Evolutionary conservation across 345 rosid genomes (phyloP).

Genomic region (Eucalyptus erythrocorys): DNA sequence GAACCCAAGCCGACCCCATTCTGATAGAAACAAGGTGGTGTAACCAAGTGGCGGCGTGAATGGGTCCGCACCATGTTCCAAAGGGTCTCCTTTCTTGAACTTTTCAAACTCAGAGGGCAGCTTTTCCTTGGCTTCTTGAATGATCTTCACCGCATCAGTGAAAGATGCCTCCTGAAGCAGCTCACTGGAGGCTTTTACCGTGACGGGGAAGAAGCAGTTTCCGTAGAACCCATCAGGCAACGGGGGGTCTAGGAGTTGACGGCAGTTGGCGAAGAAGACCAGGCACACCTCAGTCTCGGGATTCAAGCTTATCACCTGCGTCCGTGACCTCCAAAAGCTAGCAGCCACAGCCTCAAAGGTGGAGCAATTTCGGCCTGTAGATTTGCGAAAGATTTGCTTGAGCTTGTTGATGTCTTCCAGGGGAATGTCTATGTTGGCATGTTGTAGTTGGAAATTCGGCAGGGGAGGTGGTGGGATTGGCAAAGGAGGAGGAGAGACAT

Average conservation of each 20-base stretch:
- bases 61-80: slow-evolving; percentile 22
- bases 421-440: slow-evolving; percentile 40
- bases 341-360: slow-evolving; percentile 51
- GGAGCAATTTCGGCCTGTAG: slow-evolving; percentile 27
- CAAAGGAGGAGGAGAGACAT: background rate
- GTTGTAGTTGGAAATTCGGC: slow-evolving; percentile 27
- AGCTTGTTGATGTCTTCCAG: slow-evolving; percentile 26
- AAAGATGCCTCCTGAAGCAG: slow-evolving; percentile 7
- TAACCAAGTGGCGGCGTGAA: slow-evolving; percentile 38
- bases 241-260: slow-evolving; percentile 36
- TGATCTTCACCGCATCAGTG: slow-evolving; percentile 26
- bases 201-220: slow-evolving; percentile 62
- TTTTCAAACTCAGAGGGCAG: slow-evolving; percentile 25
- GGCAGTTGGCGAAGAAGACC: slow-evolving; percentile 60
- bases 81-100: slow-evolving; percentile 14
- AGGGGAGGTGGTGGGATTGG: slow-evolving; percentile 16
- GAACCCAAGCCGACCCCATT: slow-evolving; percentile 62
- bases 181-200: slow-evolving; percentile 18
- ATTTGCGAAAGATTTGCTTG: slow-evolving; percentile 16
- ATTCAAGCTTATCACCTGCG: slow-evolving; percentile 13
- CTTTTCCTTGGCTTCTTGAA: slow-evolving; percentile 31
- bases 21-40: slow-evolving; percentile 46
- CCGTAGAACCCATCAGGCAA: slow-evolving; percentile 58
- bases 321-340: slow-evolving; percentile 31
- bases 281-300: slow-evolving; percentile 19